These are phyloP conservation scores for Penicilliopsis zonata DNA, from an alignment of 495 filamentous ascomycete species.

Conservation along the genomic window DNA sequence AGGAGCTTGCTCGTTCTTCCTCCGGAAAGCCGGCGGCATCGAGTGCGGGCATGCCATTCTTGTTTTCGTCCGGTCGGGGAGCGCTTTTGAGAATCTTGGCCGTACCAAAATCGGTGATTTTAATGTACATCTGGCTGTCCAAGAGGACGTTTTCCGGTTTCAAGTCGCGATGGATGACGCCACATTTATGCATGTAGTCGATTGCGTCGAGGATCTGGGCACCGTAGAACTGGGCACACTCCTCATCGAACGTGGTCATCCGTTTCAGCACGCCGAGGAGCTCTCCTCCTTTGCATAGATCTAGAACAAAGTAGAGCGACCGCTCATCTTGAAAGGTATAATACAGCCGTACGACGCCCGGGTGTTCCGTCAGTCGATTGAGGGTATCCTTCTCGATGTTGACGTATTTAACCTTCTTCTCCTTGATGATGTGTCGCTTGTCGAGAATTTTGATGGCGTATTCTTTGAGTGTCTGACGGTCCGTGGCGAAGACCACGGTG, in stretches of 20 bases:
- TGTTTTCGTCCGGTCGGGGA: conserved; percentile 33
- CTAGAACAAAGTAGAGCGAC: conserved; percentile 92
- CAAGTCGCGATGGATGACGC: conserved; percentile 92
- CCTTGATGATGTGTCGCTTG: conserved; percentile 99
- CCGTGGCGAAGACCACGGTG: conserved; percentile 88
- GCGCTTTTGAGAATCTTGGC: conserved; percentile 78
- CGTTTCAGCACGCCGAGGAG: conserved; percentile 85
- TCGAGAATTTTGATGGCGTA: conserved; percentile 98
- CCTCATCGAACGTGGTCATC: conserved; percentile 88
- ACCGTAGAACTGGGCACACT: conserved; percentile 90
- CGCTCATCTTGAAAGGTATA: conserved; percentile 98
- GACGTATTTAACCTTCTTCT: conserved; percentile 99
- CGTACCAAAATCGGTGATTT: conserved; percentile 98
- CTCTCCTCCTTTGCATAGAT: conserved; percentile 87
- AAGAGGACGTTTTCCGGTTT: conserved; percentile 97
- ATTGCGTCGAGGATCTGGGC: conserved; percentile 95
- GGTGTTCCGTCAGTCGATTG: conserved; percentile 91
- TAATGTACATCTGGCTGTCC: conserved; percentile 92
- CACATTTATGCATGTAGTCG: conserved; percentile 94
- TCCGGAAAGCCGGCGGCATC: conserved; percentile 46
- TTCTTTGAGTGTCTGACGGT: conserved; percentile 88
- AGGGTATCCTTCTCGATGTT: conserved; percentile 99
- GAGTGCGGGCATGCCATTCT: conserved; percentile 33
- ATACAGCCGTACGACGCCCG: conserved; percentile 91
- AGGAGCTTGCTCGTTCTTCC: conserved; percentile 73